Evolutionary conservation across 208 protist species (phyloP).

Genomic region (Leishmania tropica): DNA sequence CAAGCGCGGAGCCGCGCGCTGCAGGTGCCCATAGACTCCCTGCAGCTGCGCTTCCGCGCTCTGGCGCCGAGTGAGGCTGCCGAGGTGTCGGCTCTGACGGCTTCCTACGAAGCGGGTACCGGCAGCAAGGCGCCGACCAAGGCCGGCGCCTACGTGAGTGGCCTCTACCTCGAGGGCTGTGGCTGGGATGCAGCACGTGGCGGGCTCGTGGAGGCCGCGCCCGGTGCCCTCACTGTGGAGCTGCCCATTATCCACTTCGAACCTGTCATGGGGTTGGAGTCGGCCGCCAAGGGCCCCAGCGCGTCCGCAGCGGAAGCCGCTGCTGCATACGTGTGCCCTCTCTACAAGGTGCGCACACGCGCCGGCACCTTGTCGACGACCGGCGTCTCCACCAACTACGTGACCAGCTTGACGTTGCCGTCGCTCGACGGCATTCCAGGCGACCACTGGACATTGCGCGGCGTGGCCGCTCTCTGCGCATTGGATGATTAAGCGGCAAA

Average conservation of each 20-base stretch:
- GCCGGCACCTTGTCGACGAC: slow-evolving; percentile 91
- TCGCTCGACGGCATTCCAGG: slow-evolving; percentile 53
- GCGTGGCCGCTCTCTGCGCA: slow-evolving; percentile 90
- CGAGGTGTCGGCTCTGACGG: slow-evolving; percentile 21
- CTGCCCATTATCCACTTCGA: slow-evolving; percentile 91
- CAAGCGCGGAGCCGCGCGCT: slow-evolving; percentile 87
- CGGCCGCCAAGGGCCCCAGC: slow-evolving; percentile 1
- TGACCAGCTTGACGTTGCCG: slow-evolving; percentile 79
- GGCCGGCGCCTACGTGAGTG: slow-evolving; percentile 91
- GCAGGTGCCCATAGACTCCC: slow-evolving; percentile 87
- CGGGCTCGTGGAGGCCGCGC: slow-evolving; percentile 74
- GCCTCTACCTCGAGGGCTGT: slow-evolving; percentile 91
- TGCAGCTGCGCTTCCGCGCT: slow-evolving; percentile 74
- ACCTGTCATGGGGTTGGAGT: slow-evolving; percentile 57
- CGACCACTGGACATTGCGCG: slow-evolving; percentile 92
- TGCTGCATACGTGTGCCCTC: slow-evolving; percentile 81
- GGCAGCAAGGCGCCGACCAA: slow-evolving; percentile 34
- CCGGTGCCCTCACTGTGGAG: slow-evolving; percentile 80
- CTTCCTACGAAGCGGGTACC: slow-evolving; percentile 27
- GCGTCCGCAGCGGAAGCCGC: slow-evolving; percentile 2
- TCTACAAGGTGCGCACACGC: slow-evolving; percentile 93
- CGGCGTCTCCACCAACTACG: slow-evolving; percentile 92
- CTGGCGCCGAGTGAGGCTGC: slow-evolving; percentile 32
- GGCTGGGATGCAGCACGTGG: slow-evolving; percentile 57
- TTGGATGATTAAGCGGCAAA: slow-evolving; percentile 68